A percentile compares a stretch with the other conserved stretches of the same genome.
These are phyloP conservation scores for Euclidium syriacum DNA, from an alignment of 345 rosid species.

Conservation along the genomic window DNA sequence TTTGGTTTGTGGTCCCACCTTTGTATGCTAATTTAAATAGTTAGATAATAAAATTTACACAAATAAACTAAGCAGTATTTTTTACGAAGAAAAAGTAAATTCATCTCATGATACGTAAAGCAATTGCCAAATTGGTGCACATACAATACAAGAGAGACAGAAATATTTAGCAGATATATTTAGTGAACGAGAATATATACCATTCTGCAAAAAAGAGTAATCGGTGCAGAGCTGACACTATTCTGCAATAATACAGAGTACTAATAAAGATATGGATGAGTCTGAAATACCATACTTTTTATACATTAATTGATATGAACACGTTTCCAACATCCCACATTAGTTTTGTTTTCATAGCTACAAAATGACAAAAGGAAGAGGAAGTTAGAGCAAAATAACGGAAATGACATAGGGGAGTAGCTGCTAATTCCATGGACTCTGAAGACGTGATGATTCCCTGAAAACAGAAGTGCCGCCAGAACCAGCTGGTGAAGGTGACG, in stretches of 20 bases:
- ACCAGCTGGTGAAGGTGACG: constrained; percentile 93
- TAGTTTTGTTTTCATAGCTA: not conserved
- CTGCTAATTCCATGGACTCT: constrained; percentile 71
- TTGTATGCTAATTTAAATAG: too few species aligned
- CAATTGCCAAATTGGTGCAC: too few species aligned
- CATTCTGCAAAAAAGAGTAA: too few species aligned
- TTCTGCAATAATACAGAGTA: not conserved
- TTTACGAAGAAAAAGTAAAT: too few species aligned
- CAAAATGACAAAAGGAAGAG: not conserved
- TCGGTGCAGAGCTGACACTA: too few species aligned
- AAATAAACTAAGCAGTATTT: too few species aligned
- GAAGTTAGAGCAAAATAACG: not conserved
- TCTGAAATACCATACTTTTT: constrained; percentile 1
- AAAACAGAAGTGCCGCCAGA: constrained; percentile 87
- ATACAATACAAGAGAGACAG: too few species aligned
- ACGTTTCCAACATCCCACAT: not conserved
- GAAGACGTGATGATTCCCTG: constrained; percentile 63
- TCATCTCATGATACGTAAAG: too few species aligned
- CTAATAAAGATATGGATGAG: not conserved
- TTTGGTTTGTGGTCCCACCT: too few species aligned
- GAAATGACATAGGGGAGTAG: not conserved
- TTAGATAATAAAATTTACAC: too few species aligned
- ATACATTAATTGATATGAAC: constrained; percentile 18
- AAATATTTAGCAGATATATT: too few species aligned
- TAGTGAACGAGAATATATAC: too few species aligned